These are phyloP conservation scores for Pyrenula aspistea DNA, from an alignment of 495 filamentous ascomycete genomes.

Conservation along the genomic window DNA sequence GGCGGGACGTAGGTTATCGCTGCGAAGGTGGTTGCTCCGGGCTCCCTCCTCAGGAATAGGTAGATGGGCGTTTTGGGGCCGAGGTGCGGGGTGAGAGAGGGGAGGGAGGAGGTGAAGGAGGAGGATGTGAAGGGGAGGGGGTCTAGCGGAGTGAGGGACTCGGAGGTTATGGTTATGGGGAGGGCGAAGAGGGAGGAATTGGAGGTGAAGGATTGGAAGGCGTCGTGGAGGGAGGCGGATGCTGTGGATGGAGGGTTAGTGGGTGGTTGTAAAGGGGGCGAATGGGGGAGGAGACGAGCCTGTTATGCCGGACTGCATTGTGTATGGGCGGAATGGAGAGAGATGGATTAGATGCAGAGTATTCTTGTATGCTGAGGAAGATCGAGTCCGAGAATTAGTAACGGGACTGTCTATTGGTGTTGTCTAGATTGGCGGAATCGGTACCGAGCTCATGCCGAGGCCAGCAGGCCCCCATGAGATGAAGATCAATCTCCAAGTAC, in stretches of 20 bases:
- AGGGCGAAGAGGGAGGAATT: conserved; percentile 60
- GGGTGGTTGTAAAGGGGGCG: not conserved
- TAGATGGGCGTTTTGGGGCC: conserved; percentile 68
- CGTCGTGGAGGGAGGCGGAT: conserved; percentile 71
- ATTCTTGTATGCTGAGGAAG: no score
- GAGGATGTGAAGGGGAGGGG: conserved; percentile 44
- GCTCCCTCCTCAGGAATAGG: conserved; percentile 60
- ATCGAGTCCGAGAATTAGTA: no score
- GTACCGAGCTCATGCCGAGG: no score
- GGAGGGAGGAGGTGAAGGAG: conserved; percentile 47
- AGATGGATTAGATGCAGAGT: no score
- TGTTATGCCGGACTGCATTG: conserved; percentile 84
- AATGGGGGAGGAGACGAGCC: conserved; percentile 30
- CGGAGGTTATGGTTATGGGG: conserved; percentile 64
- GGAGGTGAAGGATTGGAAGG: conserved; percentile 65
- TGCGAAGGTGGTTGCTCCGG: conserved; percentile 39
- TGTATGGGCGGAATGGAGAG: conserved; percentile 7
- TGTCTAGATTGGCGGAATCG: no score
- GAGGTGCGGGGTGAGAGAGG: conserved; percentile 57
- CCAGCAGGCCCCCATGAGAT: no score
- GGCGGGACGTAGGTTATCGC: conserved; percentile 87
- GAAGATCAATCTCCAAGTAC: no score
- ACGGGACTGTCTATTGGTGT: no score
- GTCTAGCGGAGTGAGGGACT: conserved; percentile 54
- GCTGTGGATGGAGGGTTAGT: conserved; percentile 32